phyloP scores from a whole-genome alignment of 495 filamentous ascomycete species.

The Neurospora sp. region DNA sequence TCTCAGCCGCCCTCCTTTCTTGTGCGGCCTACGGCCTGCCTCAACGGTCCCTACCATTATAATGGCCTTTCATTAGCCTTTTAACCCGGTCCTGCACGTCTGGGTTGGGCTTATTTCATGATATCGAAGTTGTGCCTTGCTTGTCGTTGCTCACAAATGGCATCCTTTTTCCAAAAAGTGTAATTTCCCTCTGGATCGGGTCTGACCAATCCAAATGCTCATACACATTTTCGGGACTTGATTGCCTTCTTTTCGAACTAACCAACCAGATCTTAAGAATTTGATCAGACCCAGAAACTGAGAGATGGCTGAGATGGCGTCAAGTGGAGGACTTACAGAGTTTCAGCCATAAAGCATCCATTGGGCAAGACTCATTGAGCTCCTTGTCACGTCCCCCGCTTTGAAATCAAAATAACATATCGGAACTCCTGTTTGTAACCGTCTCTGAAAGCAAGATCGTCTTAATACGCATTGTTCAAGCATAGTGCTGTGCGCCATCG shows the following conservation, averaged over 20 bases:
- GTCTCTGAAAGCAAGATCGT: not conserved
- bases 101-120: not conserved
- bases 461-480: not conserved
- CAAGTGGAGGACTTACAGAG: not conserved
- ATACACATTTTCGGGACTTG: not conserved
- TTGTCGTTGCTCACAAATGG: not conserved
- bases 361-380: not conserved
- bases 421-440: not conserved
- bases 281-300: not conserved
- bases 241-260: not conserved
- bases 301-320: not conserved
- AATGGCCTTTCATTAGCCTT: not conserved
- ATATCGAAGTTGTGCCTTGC: not conserved
- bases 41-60: not conserved
- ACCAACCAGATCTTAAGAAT: not conserved
- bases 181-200: not conserved
- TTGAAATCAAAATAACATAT: not conserved
- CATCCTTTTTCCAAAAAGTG: not conserved
- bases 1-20: not conserved
- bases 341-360: not conserved
- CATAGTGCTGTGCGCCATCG: not conserved
- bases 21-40: not conserved
- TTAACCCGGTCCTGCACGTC: not conserved
- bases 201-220: not conserved
- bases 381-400: not conserved